phyloP scores from a whole-genome alignment of 108 stramenopile genomes.

The Ochromonas danica region DNA sequence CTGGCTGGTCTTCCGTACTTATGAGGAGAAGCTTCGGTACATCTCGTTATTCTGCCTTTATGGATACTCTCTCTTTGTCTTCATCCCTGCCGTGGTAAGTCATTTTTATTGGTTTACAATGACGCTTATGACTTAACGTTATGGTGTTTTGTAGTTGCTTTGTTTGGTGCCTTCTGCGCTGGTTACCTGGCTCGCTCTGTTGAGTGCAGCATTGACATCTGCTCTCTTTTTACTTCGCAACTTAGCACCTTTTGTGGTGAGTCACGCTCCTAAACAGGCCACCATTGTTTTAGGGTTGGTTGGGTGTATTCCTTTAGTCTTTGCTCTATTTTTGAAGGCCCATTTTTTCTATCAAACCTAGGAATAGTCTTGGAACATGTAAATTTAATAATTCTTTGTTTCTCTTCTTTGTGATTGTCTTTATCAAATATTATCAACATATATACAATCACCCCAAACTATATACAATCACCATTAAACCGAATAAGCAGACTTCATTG shows the following conservation, averaged over 20 bases:
- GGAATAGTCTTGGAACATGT: too few species aligned
- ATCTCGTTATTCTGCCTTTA: conserved; percentile 13
- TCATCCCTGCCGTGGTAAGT: conserved; percentile 34
- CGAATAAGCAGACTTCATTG: too few species aligned
- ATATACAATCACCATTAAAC: too few species aligned
- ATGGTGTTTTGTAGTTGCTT: conserved; percentile 7
- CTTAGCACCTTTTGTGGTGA: conserved; percentile 13
- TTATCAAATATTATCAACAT: too few species aligned
- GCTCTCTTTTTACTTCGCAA: conserved; percentile 28
- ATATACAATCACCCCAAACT: too few species aligned
- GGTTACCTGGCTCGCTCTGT: conserved; percentile 6
- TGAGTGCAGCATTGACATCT: not conserved
- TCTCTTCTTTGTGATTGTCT: too few species aligned
- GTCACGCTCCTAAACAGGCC: not conserved
- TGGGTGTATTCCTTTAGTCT: too few species aligned
- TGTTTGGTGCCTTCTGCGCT: conserved; percentile 2
- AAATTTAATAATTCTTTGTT: too few species aligned
- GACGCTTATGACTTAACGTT: not conserved
- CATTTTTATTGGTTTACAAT: not conserved
- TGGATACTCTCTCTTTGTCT: conserved; percentile 35
- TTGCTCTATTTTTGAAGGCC: too few species aligned
- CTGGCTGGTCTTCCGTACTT: conserved; percentile 18
- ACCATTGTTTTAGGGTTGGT: not conserved
- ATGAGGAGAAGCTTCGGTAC: not conserved
- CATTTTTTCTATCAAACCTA: too few species aligned